Percentiles rank a stretch among this genome's conserved stretches.
phyloP scores from a whole-genome alignment of 139 green algal genomes.

The Edaphochlamys debaryana region DNA sequence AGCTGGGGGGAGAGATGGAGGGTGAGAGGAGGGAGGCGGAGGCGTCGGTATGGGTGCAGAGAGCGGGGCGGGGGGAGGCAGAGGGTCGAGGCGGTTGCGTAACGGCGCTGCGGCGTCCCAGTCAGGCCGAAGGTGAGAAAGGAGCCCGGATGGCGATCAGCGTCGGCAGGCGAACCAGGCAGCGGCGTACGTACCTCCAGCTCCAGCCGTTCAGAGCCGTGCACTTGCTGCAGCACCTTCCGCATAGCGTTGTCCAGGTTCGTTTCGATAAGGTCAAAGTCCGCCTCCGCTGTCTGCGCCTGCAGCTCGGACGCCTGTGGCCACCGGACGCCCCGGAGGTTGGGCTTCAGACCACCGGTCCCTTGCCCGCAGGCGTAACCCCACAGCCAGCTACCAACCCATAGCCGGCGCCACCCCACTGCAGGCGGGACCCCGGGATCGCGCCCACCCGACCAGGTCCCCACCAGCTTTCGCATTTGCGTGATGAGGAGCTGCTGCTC shows the following conservation, averaged over 20 bases:
- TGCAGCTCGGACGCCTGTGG: background rate
- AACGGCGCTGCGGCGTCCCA: too few relatives aligned
- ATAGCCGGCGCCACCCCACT: too few relatives aligned
- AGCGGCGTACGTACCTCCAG: background rate
- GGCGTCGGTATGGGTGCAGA: background rate
- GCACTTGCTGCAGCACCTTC: constrained; percentile 35
- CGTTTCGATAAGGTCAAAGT: constrained; percentile 37
- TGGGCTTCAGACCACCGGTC: background rate
- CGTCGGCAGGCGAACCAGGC: too few relatives aligned
- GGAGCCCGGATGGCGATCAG: too few relatives aligned
- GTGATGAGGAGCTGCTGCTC: constrained; percentile 30
- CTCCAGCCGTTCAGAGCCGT: constrained; percentile 7
- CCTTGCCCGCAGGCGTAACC: background rate
- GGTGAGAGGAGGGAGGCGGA: background rate
- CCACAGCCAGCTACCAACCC: too few relatives aligned
- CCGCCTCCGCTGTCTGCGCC: constrained; percentile 14
- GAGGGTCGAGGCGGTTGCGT: too few relatives aligned
- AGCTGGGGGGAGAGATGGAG: background rate
- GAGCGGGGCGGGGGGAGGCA: background rate
- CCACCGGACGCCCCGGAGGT: background rate
- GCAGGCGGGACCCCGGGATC: too few relatives aligned
- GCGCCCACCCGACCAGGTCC: too few relatives aligned
- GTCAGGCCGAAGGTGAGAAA: too few relatives aligned
- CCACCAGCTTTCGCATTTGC: constrained; percentile 38
- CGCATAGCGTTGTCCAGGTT: constrained; percentile 44